Percentiles rank a stretch among this genome's conserved stretches.
These are phyloP conservation scores for Dryas integrifolia DNA, from an alignment of 331 rosid species.

Conservation along the genomic window DNA sequence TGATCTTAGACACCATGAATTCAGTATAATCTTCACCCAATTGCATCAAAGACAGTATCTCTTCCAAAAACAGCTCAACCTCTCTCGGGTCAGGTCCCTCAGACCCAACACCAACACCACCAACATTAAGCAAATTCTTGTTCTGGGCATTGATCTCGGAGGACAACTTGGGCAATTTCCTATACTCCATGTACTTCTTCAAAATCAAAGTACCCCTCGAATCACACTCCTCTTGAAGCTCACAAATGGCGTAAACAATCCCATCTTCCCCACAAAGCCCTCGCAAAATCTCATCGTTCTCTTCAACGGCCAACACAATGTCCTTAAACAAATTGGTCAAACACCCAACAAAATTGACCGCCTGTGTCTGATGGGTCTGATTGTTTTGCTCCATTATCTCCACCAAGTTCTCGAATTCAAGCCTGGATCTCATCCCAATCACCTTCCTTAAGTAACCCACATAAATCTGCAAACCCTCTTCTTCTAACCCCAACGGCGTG, in stretches of 20 bases:
- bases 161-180: conserved; percentile 66
- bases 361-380: conserved; percentile 16
- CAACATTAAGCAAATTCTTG: conserved; percentile 70
- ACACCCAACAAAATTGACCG: conserved; percentile 65
- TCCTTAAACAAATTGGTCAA: conserved; percentile 89
- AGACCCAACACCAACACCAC: conserved; percentile 69
- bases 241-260: conserved; percentile 83
- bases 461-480: conserved; percentile 84
- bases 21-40: conserved; percentile 88
- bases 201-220: conserved; percentile 70
- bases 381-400: conserved; percentile 69
- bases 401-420: conserved; percentile 73
- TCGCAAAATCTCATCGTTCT: conserved; percentile 71
- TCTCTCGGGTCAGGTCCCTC: conserved; percentile 90
- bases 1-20: conserved; percentile 82
- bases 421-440: conserved; percentile 79
- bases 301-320: conserved; percentile 77
- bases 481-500: conserved; percentile 76
- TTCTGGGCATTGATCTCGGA: conserved; percentile 82
- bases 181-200: conserved; percentile 91
- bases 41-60: conserved; percentile 76
- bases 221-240: conserved; percentile 97
- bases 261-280: conserved; percentile 96
- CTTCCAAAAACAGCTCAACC: conserved; percentile 82
- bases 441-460: conserved; percentile 88